Base-by-base conservation (phyloP, 2,329 filamentous ascomycete genomes). In the Botryosphaeria dothidea region DNA sequence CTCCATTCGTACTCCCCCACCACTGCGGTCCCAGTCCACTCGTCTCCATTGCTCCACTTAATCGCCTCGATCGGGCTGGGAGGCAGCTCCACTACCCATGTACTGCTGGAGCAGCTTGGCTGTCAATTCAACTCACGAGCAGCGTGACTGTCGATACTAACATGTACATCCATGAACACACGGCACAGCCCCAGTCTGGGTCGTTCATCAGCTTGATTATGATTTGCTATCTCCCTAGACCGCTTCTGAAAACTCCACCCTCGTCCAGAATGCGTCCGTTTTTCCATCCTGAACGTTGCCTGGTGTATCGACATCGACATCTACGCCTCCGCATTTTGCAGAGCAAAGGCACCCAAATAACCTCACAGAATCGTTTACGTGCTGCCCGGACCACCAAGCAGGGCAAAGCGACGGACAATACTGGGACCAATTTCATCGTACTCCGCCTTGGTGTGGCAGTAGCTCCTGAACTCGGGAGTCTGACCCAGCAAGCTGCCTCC, bases 391-490 rank as follows among this genome's bases (percentile, higher is more conserved):
- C 94, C 95, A 77, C 95, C 95, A 68, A 98, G 84, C 69, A 98
- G 85, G 68, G 93, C 94, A 79, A 98, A 98, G 81, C 94, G 89
- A 79, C 94, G 88, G 67, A 97, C 94, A 79, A 97, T 97, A 77
- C 92, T 93, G 17, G 94, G 94, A 19, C 95, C 94, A 61, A 65
- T 66, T 29, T 62, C 58, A 34, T 66, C 64, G 48, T 66, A 62
- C 68, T 79, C 76, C 8, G 78, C 78, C 76, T 83, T 84, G 19
- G 81, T 99, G 81, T 99, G 96, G 83, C 95, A 99, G 82, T 98
- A 99, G 75, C 93, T 97, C 78, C 92, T 88, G 85, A 99, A 99
- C 80, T 99, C 96, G 4, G 96, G 94, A 6, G 95, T 99, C 83
- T 98, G 94, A 64, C 94, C 96, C 67, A 99, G 84, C 80, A 99